These are phyloP conservation scores for Hemisphaericaspora nanyangensis DNA, from an alignment of 805 yeast genomes.

Conservation along the genomic window DNA sequence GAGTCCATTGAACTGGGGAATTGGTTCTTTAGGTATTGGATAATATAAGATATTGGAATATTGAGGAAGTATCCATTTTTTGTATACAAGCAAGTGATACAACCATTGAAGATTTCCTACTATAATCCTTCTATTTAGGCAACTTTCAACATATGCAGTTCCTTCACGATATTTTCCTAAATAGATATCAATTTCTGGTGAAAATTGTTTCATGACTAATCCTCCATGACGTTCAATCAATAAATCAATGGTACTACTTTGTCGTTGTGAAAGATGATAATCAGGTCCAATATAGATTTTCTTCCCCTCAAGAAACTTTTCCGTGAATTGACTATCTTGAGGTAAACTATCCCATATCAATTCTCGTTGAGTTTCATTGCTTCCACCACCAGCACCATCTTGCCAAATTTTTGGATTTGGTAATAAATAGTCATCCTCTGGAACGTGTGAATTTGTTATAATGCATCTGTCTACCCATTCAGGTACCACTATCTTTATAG, in stretches of 20 bases:
- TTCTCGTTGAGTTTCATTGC: background rate
- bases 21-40: conserved; percentile 55
- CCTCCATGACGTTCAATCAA: conserved; percentile 59
- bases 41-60: conserved; percentile 58
- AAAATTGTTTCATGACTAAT: conserved; percentile 23
- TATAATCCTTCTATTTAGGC: conserved; percentile 36
- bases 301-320: conserved; percentile 39
- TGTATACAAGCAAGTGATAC: conserved; percentile 56
- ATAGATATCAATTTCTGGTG: conserved; percentile 33
- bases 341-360: background rate
- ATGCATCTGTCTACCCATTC: conserved; percentile 78
- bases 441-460: conserved; percentile 45
- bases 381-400: conserved; percentile 1
- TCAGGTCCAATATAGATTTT: conserved; percentile 53
- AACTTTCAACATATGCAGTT: conserved; percentile 46
- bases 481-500: conserved; percentile 63
- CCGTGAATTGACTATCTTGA: background rate
- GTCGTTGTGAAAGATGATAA: conserved; percentile 46
- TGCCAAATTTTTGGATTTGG: conserved; percentile 19
- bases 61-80: conserved; percentile 53
- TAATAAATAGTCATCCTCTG: conserved; percentile 53
- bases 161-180: conserved; percentile 65
- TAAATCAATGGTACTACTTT: conserved; percentile 34
- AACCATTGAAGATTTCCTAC: conserved; percentile 76
- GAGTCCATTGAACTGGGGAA: conserved; percentile 52